These are phyloP conservation scores for Pelargonium citronellum DNA, from an alignment of 441 rosid genomes.

Conservation along the genomic window DNA sequence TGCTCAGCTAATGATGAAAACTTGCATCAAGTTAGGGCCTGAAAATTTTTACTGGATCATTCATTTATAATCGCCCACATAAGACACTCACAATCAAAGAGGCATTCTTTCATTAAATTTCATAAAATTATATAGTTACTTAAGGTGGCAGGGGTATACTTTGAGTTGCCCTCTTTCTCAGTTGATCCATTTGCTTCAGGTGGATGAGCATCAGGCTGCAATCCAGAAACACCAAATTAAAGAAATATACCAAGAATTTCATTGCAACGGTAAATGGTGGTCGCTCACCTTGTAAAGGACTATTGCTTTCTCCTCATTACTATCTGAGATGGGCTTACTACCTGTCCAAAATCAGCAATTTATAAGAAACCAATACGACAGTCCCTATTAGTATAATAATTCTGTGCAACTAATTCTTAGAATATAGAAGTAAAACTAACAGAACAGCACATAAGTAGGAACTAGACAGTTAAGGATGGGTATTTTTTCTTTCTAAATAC, in stretches of 20 bases:
- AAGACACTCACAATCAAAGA: not conserved
- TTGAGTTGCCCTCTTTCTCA: slow-evolving; percentile 56
- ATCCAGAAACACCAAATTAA: slow-evolving; percentile 21
- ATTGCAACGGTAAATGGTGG: slow-evolving; percentile 7
- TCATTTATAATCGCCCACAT: slow-evolving; percentile 6
- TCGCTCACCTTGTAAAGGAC: slow-evolving; percentile 67
- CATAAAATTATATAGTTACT: slow-evolving; percentile 4
- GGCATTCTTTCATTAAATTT: slow-evolving; percentile 1
- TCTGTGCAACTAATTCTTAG: not conserved
- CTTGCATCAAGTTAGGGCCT: slow-evolving; percentile 5
- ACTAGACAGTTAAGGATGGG: not conserved
- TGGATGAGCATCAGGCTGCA: slow-evolving; percentile 64
- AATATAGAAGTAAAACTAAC: not conserved
- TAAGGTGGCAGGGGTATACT: slow-evolving; percentile 32
- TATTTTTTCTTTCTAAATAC: not conserved
- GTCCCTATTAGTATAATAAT: not conserved
- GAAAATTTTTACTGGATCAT: not conserved
- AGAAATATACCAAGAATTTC: slow-evolving; percentile 8
- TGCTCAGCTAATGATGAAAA: slow-evolving; percentile 6
- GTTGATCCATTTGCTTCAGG: slow-evolving; percentile 51
- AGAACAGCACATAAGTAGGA: not conserved
- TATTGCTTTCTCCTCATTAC: slow-evolving; percentile 76
- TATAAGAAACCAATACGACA: slow-evolving; percentile 9
- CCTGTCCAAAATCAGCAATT: slow-evolving; percentile 41
- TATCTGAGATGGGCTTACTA: slow-evolving; percentile 34